These are phyloP conservation scores for Phytophthora nicotianae DNA, from an alignment of 352 stramenopile genomes.

Conservation along the genomic window DNA sequence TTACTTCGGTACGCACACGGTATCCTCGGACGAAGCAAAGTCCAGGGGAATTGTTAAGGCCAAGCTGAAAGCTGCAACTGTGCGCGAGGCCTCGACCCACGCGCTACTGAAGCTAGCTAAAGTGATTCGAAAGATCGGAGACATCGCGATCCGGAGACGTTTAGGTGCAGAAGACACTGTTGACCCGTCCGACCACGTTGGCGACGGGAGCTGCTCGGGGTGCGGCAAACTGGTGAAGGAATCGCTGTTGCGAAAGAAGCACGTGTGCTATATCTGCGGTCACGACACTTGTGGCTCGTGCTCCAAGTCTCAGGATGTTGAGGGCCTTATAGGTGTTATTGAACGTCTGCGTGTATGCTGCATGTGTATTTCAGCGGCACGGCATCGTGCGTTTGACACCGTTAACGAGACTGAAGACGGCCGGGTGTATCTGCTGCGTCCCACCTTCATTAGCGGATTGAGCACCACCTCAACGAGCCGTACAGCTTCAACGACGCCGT, in stretches of 20 bases:
- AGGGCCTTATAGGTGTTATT: slow-evolving; percentile 45
- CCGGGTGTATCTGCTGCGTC: slow-evolving; percentile 22
- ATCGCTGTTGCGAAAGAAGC: slow-evolving; percentile 40
- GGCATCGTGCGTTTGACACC: slow-evolving; percentile 38
- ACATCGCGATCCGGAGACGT: slow-evolving; percentile 37
- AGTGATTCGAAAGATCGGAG: slow-evolving; percentile 37
- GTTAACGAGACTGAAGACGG: slow-evolving; percentile 18
- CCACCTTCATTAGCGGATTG: slow-evolving; percentile 23
- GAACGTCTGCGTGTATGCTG: slow-evolving; percentile 47
- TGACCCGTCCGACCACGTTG: slow-evolving; percentile 12
- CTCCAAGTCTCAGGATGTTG: slow-evolving; percentile 43
- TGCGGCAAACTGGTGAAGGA: slow-evolving; percentile 37
- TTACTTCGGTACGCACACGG: slow-evolving; percentile 33
- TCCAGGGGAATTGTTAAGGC: slow-evolving; percentile 25
- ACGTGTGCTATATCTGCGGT: slow-evolving; percentile 47
- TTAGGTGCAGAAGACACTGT: slow-evolving; percentile 32
- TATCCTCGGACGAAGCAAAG: slow-evolving; percentile 7
- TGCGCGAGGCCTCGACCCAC: slow-evolving; percentile 25
- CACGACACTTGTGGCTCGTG: slow-evolving; percentile 44
- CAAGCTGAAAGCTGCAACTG: slow-evolving; percentile 26
- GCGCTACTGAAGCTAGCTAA: slow-evolving; percentile 38
- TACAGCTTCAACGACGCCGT: slow-evolving; percentile 19
- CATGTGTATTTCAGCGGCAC: slow-evolving; percentile 41
- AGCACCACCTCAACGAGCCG: slow-evolving; percentile 27
- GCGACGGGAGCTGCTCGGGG: slow-evolving; percentile 34